These are phyloP conservation scores for Mycena sp. DNA, from an alignment of 1,284 basidiomycete species.

Conservation along the genomic window DNA sequence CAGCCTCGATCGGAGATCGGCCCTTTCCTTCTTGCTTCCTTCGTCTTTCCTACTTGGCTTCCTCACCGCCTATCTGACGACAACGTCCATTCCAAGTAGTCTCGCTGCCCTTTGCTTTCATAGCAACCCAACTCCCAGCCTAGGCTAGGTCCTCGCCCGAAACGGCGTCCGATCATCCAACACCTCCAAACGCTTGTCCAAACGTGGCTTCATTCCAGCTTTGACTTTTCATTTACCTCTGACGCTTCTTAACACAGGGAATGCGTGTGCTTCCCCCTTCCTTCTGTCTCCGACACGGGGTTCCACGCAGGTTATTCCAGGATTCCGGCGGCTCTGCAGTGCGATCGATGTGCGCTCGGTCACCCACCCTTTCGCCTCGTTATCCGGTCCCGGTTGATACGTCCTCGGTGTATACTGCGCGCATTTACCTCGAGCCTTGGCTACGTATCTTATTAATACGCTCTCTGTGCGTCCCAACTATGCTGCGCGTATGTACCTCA, in stretches of 20 bases:
- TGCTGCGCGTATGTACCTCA: too few relatives aligned
- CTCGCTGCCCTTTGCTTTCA: neutral
- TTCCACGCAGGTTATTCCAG: constrained; percentile 6
- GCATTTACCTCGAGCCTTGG: constrained; percentile 1
- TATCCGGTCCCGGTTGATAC: constrained; percentile 5
- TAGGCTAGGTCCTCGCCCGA: neutral
- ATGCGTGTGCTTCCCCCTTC: constrained; percentile 3
- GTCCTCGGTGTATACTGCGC: neutral
- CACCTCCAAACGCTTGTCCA: constrained; percentile 3
- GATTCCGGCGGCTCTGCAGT: neutral
- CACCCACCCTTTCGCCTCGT: constrained; percentile 1
- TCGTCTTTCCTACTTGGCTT: too few relatives aligned
- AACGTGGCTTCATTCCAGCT: constrained; percentile 6
- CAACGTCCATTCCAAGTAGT: constrained; percentile 3
- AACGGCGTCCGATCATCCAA: constrained; percentile 1
- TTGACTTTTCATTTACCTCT: constrained; percentile 4
- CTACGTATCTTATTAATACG: neutral
- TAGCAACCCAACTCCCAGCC: constrained; percentile 5
- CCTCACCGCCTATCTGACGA: constrained; percentile 5
- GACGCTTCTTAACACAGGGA: constrained; percentile 6
- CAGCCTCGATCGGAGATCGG: too few relatives aligned
- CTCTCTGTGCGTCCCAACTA: too few relatives aligned
- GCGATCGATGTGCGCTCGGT: constrained; percentile 3
- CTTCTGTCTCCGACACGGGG: constrained; percentile 2
- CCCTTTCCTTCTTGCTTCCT: constrained; percentile 1